Conservation (phyloP, 306 rosid genomes). For the Cucumis hystrix region DNA sequence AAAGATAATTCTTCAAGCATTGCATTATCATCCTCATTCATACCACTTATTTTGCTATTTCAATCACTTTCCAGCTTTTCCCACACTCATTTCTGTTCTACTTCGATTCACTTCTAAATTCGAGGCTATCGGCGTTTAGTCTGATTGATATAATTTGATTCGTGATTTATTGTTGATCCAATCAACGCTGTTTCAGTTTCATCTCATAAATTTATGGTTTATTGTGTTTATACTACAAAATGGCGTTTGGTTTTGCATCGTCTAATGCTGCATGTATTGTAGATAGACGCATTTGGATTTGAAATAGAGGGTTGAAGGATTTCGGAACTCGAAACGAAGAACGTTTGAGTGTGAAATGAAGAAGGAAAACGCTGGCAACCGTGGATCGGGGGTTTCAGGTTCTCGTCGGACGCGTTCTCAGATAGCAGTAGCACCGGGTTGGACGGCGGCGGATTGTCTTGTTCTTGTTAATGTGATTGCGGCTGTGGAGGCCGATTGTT, state of each 20-base stretch:
- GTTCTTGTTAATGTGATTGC: slow-evolving; percentile 59
- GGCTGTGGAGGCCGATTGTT: slow-evolving; percentile 71
- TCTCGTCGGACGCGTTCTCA: slow-evolving; percentile 51
- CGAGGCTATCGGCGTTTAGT: not conserved
- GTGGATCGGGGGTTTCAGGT: not conserved
- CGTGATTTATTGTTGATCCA: not conserved
- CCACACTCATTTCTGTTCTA: not conserved
- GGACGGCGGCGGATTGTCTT: slow-evolving; percentile 39
- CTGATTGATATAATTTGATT: not conserved
- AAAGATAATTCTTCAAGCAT: not conserved
- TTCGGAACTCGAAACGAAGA: not conserved
- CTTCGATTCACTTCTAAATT: not conserved
- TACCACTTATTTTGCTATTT: not conserved
- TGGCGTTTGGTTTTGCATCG: not conserved
- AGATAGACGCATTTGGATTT: not conserved
- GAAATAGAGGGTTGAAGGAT: not conserved
- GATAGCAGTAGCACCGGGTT: slow-evolving; percentile 45
- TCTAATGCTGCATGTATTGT: not conserved
- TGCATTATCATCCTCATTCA: not conserved
- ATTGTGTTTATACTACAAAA: not conserved
- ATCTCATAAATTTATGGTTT: not conserved
- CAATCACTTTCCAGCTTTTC: not conserved
- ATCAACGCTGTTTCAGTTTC: not conserved
- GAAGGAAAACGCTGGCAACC: not conserved
- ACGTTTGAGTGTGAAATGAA: slow-evolving; percentile 7